Evolutionary conservation across 352 stramenopile species (phyloP), one percentile per base, ranked within the genome.

Genomic region (Phytophthora meadii): DNA sequence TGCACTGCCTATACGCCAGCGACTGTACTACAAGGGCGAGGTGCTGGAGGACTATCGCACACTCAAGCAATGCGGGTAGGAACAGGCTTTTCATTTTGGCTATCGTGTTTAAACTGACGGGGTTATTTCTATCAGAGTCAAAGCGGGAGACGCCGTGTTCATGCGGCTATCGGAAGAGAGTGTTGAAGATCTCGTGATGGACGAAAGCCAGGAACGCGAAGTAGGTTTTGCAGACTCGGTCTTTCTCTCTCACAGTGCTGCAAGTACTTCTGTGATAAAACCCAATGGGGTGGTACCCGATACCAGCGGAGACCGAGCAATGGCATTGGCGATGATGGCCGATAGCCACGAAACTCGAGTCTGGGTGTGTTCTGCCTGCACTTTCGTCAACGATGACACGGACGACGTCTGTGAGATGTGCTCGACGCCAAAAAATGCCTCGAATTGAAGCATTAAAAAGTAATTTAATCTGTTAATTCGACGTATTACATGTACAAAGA

Each of bases 201-300:
- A 75, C 5, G 83, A 88, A 42, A 77, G 77, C 25, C 54, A 79
- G 19, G 76, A 90, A 61, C 84, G 82, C 9, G 84, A 95, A 57
- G 72, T 93, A 0, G 87, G 87, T 0, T 95, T 95, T 57, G 67
- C 76, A 27, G 75, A 92, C 57, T 93, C 84, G 24, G 82, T 91
- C 6, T 91, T 93, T 37, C 56, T 92, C 7, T 79, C 74, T 4
- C 74, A 70, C 48, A 15, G 34, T 19, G 37, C 47, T 14, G 15
- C 48, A 8, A 57, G 25, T 12, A 51, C 7, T 41, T 1, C 40
- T 5, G 42, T 17, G 0, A n/a, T 17, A 24, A 61, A 37, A 47
- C n/a, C 41, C 19, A 40, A 54, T 34, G 24, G 32, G 25, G 8
- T 15, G 25, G 8, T 15, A 11, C 55, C 65, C 25, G 60, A 72